Evolutionary conservation across 1,284 basidiomycete genomes (phyloP), one percentile per base, ranked within the genome.

Genomic region (Melampsora abietis-canadensis): DNA sequence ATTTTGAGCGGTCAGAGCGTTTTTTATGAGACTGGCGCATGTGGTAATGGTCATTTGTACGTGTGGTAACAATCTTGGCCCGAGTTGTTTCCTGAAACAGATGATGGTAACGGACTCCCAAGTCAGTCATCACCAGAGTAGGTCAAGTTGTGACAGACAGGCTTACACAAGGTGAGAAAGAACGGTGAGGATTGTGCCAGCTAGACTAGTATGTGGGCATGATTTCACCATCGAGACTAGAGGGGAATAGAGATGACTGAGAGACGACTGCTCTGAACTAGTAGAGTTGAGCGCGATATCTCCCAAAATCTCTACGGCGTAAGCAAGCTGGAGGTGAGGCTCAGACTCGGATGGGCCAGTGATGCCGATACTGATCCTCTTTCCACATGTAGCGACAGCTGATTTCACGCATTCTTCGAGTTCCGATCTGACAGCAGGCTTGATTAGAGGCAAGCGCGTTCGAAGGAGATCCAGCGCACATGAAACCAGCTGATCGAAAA

Each of bases 271-370:
- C 59, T 75, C 73, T 8, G 73, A 67, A n/a, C 27, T 31, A 17
- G 73, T 67, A 14, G 73, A 59, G 21, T 62, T 46, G 15, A 30
- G 44, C 5, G 66, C 59, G 30, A 75, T 68, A 40, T 61, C 65
- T 51, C 65, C 73, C 57, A 75, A 59, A 27, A 59, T 62, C 10
- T 68, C 66, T 17, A 75, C 61, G 27, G 73, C 73, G 61, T 48
- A 15, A 19, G 48, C 6, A 37, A 75, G 34, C 17, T 64, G 30
- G n/a, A 75, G 12, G 12, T 30, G 30, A 7, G 31, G 24, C 21
- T 75, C 73, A 14, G 30, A 24, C 21, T 75, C 73, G 19, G 30
- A 40, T 12, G 72, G 27, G 21, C 48, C 40, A 24, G 54, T 61
- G 8, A 64, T 57, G 8, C 47, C 44, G n/a, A 40, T 40, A 44